A percentile compares a stretch with the other conserved stretches of the same genome.
Evolutionary conservation across 768 basidiomycete genomes (phyloP).

Genomic region (Astraeus odoratus): DNA sequence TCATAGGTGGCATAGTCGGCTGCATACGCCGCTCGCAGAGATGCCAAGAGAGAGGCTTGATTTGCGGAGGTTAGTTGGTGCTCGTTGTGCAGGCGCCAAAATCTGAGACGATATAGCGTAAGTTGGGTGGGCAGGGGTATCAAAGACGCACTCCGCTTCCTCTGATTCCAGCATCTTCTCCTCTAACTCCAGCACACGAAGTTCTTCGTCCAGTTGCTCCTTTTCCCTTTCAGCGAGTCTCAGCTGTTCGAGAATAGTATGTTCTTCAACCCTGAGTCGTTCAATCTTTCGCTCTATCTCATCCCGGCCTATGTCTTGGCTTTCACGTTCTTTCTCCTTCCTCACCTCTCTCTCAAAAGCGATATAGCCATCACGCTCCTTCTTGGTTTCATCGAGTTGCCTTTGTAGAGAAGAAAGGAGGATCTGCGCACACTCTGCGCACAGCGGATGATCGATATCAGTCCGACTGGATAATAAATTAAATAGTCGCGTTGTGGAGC

Average conservation of each 20-base stretch:
- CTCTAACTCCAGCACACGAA: conserved; percentile 64
- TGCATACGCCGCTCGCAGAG: conserved; percentile 70
- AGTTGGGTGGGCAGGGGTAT: neutral
- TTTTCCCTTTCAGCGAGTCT: conserved; percentile 72
- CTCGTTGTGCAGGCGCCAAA: conserved; percentile 76
- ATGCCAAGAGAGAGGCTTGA: conserved; percentile 62
- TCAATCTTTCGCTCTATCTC: conserved; percentile 71
- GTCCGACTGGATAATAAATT: conserved; percentile 70
- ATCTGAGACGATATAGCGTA: conserved; percentile 37
- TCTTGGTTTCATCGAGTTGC: conserved; percentile 84
- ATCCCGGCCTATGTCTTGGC: conserved; percentile 50
- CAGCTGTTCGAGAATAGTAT: conserved; percentile 63
- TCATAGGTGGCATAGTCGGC: conserved; percentile 72
- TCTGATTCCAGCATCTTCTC: conserved; percentile 75
- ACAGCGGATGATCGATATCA: conserved; percentile 89
- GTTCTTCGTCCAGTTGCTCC: conserved; percentile 66
- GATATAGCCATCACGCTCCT: conserved; percentile 88
- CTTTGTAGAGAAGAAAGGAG: conserved; percentile 68
- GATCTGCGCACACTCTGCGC: conserved; percentile 87
- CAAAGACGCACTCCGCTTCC: conserved; percentile 65
- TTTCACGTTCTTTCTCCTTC: conserved; percentile 72
- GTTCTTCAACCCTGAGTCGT: conserved; percentile 62
- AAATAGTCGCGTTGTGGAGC: conserved; percentile 67
- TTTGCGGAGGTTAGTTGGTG: conserved; percentile 59
- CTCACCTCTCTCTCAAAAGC: conserved; percentile 86